phyloP scores from a whole-genome alignment of 106 monocot genomes.

The Amphibolis antarctica region DNA sequence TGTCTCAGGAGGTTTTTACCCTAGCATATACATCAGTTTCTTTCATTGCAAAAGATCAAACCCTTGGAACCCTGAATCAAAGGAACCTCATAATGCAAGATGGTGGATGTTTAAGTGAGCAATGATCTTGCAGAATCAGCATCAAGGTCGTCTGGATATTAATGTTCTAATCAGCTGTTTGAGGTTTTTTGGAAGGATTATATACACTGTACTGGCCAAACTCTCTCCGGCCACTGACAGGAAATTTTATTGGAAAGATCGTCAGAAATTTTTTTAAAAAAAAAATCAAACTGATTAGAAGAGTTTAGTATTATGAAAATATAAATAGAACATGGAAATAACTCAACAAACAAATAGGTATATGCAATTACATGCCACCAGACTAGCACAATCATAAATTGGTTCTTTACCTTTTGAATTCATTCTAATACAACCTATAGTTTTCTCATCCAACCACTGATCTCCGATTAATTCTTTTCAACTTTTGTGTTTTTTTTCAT shows the following conservation, averaged over 20 bases:
- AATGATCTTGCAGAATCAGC: too few relatives aligned
- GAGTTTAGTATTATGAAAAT: not conserved
- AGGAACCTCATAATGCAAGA: too few relatives aligned
- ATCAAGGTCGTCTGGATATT: too few relatives aligned
- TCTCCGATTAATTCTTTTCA: too few relatives aligned
- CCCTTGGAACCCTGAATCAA: too few relatives aligned
- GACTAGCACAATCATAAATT: not conserved
- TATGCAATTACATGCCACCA: not conserved
- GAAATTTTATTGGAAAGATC: not conserved
- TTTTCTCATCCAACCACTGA: too few relatives aligned
- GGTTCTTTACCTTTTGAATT: not conserved
- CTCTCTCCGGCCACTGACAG: constrained; percentile 17
- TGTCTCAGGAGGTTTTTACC: too few relatives aligned
- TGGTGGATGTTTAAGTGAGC: too few relatives aligned
- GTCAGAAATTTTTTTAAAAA: not conserved
- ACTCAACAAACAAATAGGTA: not conserved
- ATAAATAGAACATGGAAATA: not conserved
- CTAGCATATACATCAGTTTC: too few relatives aligned
- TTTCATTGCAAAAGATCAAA: too few relatives aligned
- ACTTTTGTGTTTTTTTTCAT: too few relatives aligned
- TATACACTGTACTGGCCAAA: constrained; percentile 27
- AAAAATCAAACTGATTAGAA: not conserved
- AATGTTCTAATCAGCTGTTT: not conserved
- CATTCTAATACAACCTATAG: too few relatives aligned
- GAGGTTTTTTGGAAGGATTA: constrained; percentile 1